Evolutionary conservation across 2,329 filamentous ascomycete genomes (phyloP).

Genomic region (Chaetomium globosum): DNA sequence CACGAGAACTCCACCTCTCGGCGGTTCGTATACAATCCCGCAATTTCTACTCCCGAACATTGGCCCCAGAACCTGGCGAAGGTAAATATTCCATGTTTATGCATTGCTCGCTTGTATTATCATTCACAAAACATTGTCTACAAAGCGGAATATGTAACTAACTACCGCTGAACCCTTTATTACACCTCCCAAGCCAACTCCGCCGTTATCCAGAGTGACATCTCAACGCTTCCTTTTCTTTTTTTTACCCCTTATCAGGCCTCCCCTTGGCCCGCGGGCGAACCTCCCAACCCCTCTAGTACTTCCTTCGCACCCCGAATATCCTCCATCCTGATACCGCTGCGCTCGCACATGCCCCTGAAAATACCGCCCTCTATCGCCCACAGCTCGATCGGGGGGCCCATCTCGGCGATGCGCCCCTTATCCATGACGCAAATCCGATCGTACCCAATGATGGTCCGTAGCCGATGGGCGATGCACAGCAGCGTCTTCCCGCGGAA

Average conservation of each 20-base stretch:
- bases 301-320: constrained; percentile 51
- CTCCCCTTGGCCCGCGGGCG: neutral
- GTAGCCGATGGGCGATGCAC: constrained; percentile 88
- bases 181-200: neutral
- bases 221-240: neutral
- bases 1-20: neutral
- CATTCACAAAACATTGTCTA: neutral
- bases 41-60: neutral
- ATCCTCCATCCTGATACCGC: constrained; percentile 68
- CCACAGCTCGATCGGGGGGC: constrained; percentile 73
- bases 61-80: neutral
- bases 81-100: neutral
- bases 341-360: constrained; percentile 83
- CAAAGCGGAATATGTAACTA: neutral
- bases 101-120: neutral
- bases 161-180: neutral
- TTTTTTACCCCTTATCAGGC: neutral
- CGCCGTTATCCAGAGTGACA: neutral
- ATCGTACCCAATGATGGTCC: constrained; percentile 92
- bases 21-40: neutral
- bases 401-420: constrained; percentile 84
- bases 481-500: constrained; percentile 87
- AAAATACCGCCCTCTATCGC: constrained; percentile 73
- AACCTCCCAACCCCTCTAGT: constrained; percentile 32
- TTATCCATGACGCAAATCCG: constrained; percentile 96